Conservation (phyloP, 805 yeast genomes). For the Helenozyma rhizophorensis region DNA sequence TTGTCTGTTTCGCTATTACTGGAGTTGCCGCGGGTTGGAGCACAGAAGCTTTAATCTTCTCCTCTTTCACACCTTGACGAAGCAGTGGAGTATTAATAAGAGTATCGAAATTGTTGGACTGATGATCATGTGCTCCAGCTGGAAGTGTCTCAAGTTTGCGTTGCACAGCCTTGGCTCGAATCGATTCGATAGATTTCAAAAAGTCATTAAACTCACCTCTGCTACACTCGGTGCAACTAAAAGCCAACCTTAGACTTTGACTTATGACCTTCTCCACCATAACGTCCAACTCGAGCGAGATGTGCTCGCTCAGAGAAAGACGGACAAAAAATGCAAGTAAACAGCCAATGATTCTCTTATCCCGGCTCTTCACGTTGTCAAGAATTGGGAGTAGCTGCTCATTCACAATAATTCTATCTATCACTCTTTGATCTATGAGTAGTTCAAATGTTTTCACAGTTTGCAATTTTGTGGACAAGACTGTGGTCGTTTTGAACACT, state of each 20-base stretch:
- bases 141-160: conserved; percentile 6
- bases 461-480: conserved; percentile 70
- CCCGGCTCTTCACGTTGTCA: conserved; percentile 71
- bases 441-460: conserved; percentile 58
- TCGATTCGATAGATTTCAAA: conserved; percentile 12
- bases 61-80: conserved; percentile 20
- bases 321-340: conserved; percentile 47
- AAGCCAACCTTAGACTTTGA: conserved; percentile 23
- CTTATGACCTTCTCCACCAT: conserved; percentile 12
- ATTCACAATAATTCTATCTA: conserved; percentile 66
- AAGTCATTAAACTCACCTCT: conserved; percentile 29
- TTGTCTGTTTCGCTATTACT: background rate
- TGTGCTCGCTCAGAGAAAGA: conserved; percentile 42
- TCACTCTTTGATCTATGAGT: conserved; percentile 53
- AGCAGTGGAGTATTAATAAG: conserved; percentile 28
- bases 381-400: conserved; percentile 83
- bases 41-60: conserved; percentile 20
- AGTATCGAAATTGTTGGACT: conserved; percentile 20
- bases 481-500: conserved; percentile 79
- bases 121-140: background rate
- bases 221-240: conserved; percentile 37
- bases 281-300: conserved; percentile 12
- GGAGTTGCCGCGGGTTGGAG: conserved; percentile 6
- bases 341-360: conserved; percentile 55
- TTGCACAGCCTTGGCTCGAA: conserved; percentile 5